Evolutionary conservation across 2,329 filamentous ascomycete species (phyloP).

Genomic region (Drechslerella coelobrocha): DNA sequence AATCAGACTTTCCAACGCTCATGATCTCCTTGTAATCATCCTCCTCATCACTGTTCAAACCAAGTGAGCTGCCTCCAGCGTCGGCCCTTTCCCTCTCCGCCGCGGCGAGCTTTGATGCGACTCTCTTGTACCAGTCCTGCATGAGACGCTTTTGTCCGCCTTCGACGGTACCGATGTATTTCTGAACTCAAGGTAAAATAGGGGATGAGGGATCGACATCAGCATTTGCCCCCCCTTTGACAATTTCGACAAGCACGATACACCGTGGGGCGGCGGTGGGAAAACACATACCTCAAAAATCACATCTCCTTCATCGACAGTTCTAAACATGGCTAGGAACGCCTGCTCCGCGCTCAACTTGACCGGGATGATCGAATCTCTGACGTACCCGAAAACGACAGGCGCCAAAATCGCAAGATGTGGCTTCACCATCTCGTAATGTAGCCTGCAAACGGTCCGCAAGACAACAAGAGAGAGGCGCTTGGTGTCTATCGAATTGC

Average conservation of each 20-base stretch:
- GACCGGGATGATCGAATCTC: conserved; percentile 90
- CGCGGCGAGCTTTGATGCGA: conserved; percentile 80
- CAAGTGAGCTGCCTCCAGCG: conserved; percentile 83
- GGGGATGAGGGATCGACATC: conserved; percentile 23
- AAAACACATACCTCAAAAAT: conserved; percentile 51
- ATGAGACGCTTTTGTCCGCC: conserved; percentile 75
- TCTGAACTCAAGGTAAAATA: conserved; percentile 40
- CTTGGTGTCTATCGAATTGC: conserved; percentile 70
- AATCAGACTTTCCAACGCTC: conserved; percentile 90
- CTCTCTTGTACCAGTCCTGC: conserved; percentile 95
- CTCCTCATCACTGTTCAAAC: conserved; percentile 84
- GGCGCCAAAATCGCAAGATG: conserved; percentile 81
- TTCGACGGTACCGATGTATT: conserved; percentile 54
- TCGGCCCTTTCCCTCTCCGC: conserved; percentile 89
- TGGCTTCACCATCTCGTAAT: conserved; percentile 76
- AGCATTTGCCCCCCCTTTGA: conserved; percentile 34
- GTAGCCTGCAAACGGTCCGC: conserved; percentile 79
- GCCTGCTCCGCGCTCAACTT: conserved; percentile 94
- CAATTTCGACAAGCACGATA: neutral
- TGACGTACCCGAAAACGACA: conserved; percentile 85
- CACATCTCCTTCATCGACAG: conserved; percentile 77
- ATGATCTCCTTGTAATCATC: conserved; percentile 96
- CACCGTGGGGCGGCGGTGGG: neutral
- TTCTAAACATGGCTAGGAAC: conserved; percentile 87
- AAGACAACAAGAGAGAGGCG: conserved; percentile 85